Base-by-base conservation (phyloP, 1,284 basidiomycete species). In the Sanghuangporus sanghuang region DNA sequence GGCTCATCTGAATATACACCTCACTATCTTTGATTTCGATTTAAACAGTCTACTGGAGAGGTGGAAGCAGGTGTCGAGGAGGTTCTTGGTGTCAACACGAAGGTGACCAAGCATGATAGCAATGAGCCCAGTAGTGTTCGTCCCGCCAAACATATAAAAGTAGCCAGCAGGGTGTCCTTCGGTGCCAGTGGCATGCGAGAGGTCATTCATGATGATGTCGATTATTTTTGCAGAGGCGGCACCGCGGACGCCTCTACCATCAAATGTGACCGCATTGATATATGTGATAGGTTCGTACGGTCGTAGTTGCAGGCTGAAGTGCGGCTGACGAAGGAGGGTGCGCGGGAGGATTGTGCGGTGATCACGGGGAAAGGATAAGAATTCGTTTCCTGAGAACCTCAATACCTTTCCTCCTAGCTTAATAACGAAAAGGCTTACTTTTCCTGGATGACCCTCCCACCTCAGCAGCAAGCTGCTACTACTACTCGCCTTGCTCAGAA, bases 41-140 rank as follows among this genome's bases (percentile, higher is more conserved):
- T 53, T 53, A 35, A 18, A 53, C 5, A 53, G 50, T 9, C 50
- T 12, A 14, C 12, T 35, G 2, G 11, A 53, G 50, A 53, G 9
- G 4, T 53, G 3, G 12, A 21, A 53, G 40, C 5, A n/a, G 40
- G 2, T 42, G 40, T 2, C n/a, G 40, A 42, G 40, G n/a, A 42
- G 40, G 12, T 12, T 53, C 12, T 42, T n/a, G 40, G 2, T 42
- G 11, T 11, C 12, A 42, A 42, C 40, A n/a, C 40, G n/a, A 61
- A 4, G 64, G 67, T 9, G 67, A 27, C 1, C 27, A 3, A 27
- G 63, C 60, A 68, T 64, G 4, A 68, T 56, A 0, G 64, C 64
- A 9, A 68, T 66, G 35, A 68, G 64, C 1, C 66, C 66, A 6
- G 63, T 63, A 14, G 55, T 65, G n/a, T 53, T 53, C 2, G 66